Percentiles rank a stretch among this genome's conserved stretches.
Conservation (phyloP, 2,329 filamentous ascomycete genomes). For the Fusarium sambucinum region DNA sequence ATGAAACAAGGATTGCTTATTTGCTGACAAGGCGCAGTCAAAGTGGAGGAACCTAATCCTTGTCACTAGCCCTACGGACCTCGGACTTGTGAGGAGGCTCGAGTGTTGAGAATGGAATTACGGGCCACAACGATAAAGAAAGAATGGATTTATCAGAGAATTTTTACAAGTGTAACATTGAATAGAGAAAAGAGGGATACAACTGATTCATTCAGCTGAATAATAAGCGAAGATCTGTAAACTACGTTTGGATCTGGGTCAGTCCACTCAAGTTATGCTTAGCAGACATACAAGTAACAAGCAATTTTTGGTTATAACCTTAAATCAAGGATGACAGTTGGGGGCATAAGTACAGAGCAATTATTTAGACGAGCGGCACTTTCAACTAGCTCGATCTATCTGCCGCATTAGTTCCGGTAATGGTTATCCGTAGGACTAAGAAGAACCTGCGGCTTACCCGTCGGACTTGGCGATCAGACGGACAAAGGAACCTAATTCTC, state of each 20-base stretch:
- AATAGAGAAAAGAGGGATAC: background rate
- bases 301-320: background rate
- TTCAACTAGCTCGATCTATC: background rate
- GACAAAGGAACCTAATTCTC: background rate
- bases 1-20: constrained; percentile 15
- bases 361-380: background rate
- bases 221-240: background rate
- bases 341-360: no score
- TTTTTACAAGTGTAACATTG: rapidly evolving
- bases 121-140: rapidly evolving
- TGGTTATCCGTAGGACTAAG: background rate
- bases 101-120: background rate
- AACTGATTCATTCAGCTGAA: rapidly evolving
- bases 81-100: constrained; percentile 3
- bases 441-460: background rate
- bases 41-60: background rate
- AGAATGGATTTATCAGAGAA: background rate
- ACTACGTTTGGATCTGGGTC: background rate
- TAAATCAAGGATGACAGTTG: background rate
- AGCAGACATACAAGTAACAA: background rate
- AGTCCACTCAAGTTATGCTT: background rate
- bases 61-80: constrained; percentile 13
- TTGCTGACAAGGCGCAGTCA: constrained; percentile 25
- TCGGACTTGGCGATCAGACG: constrained; percentile 1
- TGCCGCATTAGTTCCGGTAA: background rate